These are phyloP conservation scores for Chlamydomonas eustigma DNA, from an alignment of 139 green algal species.

Conservation along the genomic window DNA sequence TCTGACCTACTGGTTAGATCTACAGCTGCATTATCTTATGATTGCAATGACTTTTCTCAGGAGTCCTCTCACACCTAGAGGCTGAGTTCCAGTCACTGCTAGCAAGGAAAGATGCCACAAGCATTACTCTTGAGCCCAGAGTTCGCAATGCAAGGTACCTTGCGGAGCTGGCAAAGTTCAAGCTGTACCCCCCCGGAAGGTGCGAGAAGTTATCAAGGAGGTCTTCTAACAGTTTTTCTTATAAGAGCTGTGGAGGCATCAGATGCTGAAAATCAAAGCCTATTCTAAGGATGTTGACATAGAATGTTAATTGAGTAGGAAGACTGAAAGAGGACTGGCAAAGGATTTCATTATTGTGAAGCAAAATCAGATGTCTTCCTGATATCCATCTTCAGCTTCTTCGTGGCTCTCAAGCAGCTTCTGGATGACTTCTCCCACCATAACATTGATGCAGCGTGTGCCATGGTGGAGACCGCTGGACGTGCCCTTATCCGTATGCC, in stretches of 20 bases:
- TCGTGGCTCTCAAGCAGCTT: constrained; percentile 18
- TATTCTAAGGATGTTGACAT: too few species aligned
- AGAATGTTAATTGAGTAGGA: too few species aligned
- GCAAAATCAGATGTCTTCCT: too few species aligned
- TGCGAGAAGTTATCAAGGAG: not conserved
- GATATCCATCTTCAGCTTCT: not conserved
- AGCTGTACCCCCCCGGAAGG: not conserved
- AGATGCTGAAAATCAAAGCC: too few species aligned
- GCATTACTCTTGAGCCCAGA: constrained; percentile 65
- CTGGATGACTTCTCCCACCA: constrained; percentile 87
- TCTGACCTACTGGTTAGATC: too few species aligned
- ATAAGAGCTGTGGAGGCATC: too few species aligned
- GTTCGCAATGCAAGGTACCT: constrained; percentile 79
- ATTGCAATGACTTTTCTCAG: too few species aligned
- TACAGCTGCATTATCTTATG: too few species aligned
- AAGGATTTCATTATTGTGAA: too few species aligned
- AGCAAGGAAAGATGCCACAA: constrained; percentile 57
- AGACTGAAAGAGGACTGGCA: too few species aligned
- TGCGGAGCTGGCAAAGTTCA: constrained; percentile 64
- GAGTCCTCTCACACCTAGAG: constrained; percentile 59
- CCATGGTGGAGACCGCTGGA: constrained; percentile 83
- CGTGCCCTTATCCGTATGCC: constrained; percentile 72
- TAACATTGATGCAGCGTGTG: constrained; percentile 83
- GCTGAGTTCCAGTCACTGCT: constrained; percentile 68
- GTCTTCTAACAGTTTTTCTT: not conserved